Conservation (phyloP, 2,329 filamentous ascomycete species). For the Gnomoniopsis smithogilvyi region DNA sequence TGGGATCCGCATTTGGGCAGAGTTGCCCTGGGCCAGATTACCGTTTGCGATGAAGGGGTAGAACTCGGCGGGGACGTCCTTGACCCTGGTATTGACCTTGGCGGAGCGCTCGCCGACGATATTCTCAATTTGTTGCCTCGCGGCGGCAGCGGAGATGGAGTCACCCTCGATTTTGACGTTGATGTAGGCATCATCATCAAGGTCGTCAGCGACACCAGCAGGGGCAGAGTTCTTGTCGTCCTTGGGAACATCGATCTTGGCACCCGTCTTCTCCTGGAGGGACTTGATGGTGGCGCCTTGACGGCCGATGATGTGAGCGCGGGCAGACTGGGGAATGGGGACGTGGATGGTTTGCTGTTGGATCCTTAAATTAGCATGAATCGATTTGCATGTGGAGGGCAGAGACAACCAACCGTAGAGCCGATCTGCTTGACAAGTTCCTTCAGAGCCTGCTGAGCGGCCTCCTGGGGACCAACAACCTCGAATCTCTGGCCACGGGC, state of each 20-base stretch:
- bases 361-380: background rate
- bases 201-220: slow-evolving; percentile 57
- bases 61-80: slow-evolving; percentile 83
- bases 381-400: background rate
- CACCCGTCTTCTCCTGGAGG: slow-evolving; percentile 85
- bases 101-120: slow-evolving; percentile 86
- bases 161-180: slow-evolving; percentile 91
- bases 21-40: slow-evolving; percentile 68
- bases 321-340: slow-evolving; percentile 76
- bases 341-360: slow-evolving; percentile 61
- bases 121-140: slow-evolving; percentile 76
- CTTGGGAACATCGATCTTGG: slow-evolving; percentile 85
- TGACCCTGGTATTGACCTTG: slow-evolving; percentile 77
- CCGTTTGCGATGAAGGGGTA: slow-evolving; percentile 92
- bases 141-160: slow-evolving; percentile 79
- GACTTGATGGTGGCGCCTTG: slow-evolving; percentile 86
- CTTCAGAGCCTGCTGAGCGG: slow-evolving; percentile 83
- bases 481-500: slow-evolving; percentile 77
- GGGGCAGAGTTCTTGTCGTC: slow-evolving; percentile 59
- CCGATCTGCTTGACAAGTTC: slow-evolving; percentile 87
- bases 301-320: slow-evolving; percentile 90
- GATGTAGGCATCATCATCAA: slow-evolving; percentile 78
- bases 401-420: slow-evolving; percentile 60
- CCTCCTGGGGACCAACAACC: slow-evolving; percentile 77
- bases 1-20: slow-evolving; percentile 79